phyloP scores from a whole-genome alignment of 768 basidiomycete species.

The Russula sp. region DNA sequence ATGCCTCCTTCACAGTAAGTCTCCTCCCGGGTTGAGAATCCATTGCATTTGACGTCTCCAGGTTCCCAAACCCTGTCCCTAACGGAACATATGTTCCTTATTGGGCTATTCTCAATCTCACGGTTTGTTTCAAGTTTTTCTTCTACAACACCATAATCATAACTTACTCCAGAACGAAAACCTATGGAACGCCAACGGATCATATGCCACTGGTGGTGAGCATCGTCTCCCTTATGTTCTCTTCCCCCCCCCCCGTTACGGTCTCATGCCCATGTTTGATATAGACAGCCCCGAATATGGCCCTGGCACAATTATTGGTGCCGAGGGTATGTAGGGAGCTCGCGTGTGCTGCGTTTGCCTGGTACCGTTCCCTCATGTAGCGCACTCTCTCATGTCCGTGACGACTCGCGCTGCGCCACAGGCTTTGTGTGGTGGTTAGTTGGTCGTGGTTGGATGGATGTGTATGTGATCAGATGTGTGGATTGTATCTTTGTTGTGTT shows the following conservation, averaged over 20 bases:
- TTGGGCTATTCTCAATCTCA: constrained; percentile 12
- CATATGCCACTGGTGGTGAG: constrained; percentile 2
- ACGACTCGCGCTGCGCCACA: no score
- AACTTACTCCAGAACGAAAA: background rate
- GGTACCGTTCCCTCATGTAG: no score
- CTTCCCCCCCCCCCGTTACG: background rate
- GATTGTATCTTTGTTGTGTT: no score
- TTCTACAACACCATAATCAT: background rate
- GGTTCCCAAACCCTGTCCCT: constrained; percentile 19
- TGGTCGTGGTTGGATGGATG: no score
- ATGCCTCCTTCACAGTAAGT: constrained; percentile 5
- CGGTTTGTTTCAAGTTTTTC: background rate
- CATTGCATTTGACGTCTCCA: background rate
- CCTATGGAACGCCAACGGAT: background rate
- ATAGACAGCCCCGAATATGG: constrained; percentile 3
- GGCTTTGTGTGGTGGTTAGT: no score
- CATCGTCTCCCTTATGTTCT: no score
- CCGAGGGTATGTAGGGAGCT: no score
- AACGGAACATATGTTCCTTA: constrained; percentile 2
- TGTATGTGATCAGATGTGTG: no score
- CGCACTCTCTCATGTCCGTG: no score
- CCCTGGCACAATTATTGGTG: background rate
- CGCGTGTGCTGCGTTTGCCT: no score
- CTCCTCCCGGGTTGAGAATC: no score
- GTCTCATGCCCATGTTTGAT: background rate